These are phyloP conservation scores for Ophiostoma perfectum DNA, from an alignment of 2,329 filamentous ascomycete genomes.

Conservation along the genomic window DNA sequence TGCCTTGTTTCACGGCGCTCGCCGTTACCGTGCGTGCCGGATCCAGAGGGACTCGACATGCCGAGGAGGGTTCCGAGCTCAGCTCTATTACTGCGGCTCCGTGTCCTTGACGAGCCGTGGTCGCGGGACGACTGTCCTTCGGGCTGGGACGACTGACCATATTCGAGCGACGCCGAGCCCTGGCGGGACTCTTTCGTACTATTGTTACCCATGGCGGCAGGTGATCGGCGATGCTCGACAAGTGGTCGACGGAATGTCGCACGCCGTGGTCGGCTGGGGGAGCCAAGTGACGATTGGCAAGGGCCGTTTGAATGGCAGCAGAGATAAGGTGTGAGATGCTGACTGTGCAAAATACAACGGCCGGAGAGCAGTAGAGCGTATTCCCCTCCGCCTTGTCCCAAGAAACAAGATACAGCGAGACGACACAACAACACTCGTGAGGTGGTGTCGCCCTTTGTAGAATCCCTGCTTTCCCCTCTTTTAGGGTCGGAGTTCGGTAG, in stretches of 20 bases:
- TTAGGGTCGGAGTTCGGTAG: slow-evolving; percentile 11
- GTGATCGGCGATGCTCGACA: not conserved
- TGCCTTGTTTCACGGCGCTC: slow-evolving; percentile 77
- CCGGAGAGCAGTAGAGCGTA: not conserved
- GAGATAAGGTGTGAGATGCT: not conserved
- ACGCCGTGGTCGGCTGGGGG: not conserved
- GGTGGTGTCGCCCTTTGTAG: not conserved
- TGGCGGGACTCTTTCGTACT: slow-evolving; percentile 35
- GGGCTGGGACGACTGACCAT: not conserved
- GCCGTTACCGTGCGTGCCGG: not conserved
- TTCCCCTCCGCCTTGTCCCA: not conserved
- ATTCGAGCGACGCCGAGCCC: slow-evolving; percentile 22
- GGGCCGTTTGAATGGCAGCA: not conserved
- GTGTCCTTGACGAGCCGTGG: slow-evolving; percentile 26
- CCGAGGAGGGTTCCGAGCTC: slow-evolving; percentile 37
- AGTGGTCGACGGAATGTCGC: not conserved
- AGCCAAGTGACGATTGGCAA: not conserved
- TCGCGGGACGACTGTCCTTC: slow-evolving; percentile 27
- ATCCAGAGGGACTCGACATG: not conserved
- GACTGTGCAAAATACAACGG: not conserved
- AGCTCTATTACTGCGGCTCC: slow-evolving; percentile 37
- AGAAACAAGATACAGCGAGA: not conserved
- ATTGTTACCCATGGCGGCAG: slow-evolving; percentile 34
- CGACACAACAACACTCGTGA: not conserved
- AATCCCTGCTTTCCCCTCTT: slow-evolving; percentile 15